phyloP scores from a whole-genome alignment of 2,329 filamentous ascomycete species.

The Stenocarpella maydis region DNA sequence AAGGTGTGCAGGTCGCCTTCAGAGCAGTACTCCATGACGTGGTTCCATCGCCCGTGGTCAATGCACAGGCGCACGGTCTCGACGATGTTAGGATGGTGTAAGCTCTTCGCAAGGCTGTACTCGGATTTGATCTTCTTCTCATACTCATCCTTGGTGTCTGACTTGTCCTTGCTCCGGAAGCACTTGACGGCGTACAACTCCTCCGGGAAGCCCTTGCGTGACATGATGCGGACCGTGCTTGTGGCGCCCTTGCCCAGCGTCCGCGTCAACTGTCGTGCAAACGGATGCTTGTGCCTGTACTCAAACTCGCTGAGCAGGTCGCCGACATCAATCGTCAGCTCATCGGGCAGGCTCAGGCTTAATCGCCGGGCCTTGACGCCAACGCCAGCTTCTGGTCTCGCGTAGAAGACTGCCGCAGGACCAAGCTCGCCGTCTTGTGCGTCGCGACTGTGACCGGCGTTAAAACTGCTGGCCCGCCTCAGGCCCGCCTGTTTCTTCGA shows the following conservation, averaged over 20 bases:
- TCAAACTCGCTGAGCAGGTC: slow-evolving; percentile 76
- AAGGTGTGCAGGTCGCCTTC: slow-evolving; percentile 82
- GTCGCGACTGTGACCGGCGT: slow-evolving; percentile 44
- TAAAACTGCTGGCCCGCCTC: slow-evolving; percentile 59
- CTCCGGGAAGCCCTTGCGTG: slow-evolving; percentile 68
- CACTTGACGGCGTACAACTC: slow-evolving; percentile 88
- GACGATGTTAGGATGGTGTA: slow-evolving; percentile 88
- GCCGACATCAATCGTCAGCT: slow-evolving; percentile 75
- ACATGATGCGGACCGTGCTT: slow-evolving; percentile 84
- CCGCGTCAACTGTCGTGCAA: slow-evolving; percentile 77
- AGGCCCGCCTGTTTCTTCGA: slow-evolving; percentile 41
- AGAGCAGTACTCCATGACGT: slow-evolving; percentile 92
- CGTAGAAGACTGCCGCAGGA: slow-evolving; percentile 43
- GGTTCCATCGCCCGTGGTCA: slow-evolving; percentile 80
- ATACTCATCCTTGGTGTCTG: slow-evolving; percentile 78
- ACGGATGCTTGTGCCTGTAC: slow-evolving; percentile 65
- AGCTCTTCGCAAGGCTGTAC: slow-evolving; percentile 84
- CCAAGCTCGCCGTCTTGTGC: slow-evolving; percentile 39
- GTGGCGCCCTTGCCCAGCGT: slow-evolving; percentile 84
- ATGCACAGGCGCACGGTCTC: slow-evolving; percentile 80
- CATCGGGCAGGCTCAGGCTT: slow-evolving; percentile 76
- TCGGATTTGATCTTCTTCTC: slow-evolving; percentile 91
- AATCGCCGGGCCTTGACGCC: slow-evolving; percentile 82
- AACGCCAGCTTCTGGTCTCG: slow-evolving; percentile 72
- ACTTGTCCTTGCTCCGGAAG: slow-evolving; percentile 76